These are phyloP conservation scores for Venturia aucupariae DNA, from an alignment of 2,329 filamentous ascomycete species.

Conservation along the genomic window DNA sequence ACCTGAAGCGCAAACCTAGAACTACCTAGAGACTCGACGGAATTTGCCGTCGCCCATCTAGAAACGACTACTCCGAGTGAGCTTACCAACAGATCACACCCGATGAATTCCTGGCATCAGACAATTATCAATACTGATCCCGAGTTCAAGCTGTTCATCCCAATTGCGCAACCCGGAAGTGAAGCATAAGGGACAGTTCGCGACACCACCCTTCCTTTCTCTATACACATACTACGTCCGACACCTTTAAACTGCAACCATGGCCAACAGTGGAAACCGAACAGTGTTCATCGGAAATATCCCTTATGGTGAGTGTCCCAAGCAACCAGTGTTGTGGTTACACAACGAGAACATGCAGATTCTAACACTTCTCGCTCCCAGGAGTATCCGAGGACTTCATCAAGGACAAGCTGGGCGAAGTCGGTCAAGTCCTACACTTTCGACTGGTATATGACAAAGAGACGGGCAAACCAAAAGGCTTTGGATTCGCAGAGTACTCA, in stretches of 20 bases:
- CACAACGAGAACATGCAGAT: neutral
- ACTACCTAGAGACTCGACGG: neutral
- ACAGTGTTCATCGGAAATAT: slow-evolving; percentile 83
- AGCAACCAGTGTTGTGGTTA: slow-evolving; percentile 2
- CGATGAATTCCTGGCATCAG: neutral
- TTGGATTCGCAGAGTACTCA: slow-evolving; percentile 92
- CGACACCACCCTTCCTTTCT: neutral
- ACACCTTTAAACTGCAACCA: neutral
- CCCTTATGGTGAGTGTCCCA: slow-evolving; percentile 55
- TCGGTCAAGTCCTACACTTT: slow-evolving; percentile 85
- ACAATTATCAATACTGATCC: neutral
- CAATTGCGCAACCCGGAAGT: neutral
- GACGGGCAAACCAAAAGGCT: slow-evolving; percentile 88
- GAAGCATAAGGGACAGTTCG: neutral
- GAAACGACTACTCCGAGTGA: neutral
- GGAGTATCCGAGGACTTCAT: slow-evolving; percentile 95
- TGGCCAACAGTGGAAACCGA: slow-evolving; percentile 23
- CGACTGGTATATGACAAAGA: slow-evolving; percentile 92
- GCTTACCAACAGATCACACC: neutral
- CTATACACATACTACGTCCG: neutral
- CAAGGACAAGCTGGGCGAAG: slow-evolving; percentile 82
- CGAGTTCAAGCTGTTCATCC: neutral
- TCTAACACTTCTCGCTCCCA: slow-evolving; percentile 30
- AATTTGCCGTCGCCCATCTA: neutral
- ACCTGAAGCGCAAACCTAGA: no score